Conservation (phyloP, 345 rosid genomes). For the Boechera retrofracta region DNA sequence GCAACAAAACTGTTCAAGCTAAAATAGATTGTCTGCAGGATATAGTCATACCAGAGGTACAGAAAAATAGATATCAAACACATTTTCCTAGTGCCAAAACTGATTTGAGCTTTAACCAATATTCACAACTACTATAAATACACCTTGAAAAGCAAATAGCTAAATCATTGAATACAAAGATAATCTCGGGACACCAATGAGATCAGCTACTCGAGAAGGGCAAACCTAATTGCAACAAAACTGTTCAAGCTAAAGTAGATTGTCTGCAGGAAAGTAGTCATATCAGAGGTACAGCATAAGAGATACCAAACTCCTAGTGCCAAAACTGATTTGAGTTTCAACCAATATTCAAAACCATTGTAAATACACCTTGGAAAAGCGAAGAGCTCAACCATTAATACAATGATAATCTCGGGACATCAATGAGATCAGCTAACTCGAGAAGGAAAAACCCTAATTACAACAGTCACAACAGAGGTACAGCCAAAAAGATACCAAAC, state of each 20-base stretch:
- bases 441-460: too few relatives aligned
- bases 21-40: not conserved
- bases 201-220: not conserved
- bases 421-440: not conserved
- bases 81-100: not conserved
- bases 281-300: constrained; percentile 16
- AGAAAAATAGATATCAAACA: not conserved
- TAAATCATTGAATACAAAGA: not conserved
- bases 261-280: not conserved
- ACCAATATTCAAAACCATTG: not conserved
- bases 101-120: constrained; percentile 5
- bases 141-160: not conserved
- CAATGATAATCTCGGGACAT: constrained; percentile 12
- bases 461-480: constrained; percentile 6
- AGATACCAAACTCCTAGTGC: not conserved
- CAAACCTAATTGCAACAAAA: constrained; percentile 22
- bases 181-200: not conserved
- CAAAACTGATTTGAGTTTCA: constrained; percentile 7
- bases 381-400: not conserved
- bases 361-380: not conserved
- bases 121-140: not conserved
- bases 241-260: not conserved
- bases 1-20: constrained; percentile 5
- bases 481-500: constrained; percentile 2
- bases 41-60: constrained; percentile 14